Conservation (phyloP, 2,329 filamentous ascomycete species). For the Nemania sp. region DNA sequence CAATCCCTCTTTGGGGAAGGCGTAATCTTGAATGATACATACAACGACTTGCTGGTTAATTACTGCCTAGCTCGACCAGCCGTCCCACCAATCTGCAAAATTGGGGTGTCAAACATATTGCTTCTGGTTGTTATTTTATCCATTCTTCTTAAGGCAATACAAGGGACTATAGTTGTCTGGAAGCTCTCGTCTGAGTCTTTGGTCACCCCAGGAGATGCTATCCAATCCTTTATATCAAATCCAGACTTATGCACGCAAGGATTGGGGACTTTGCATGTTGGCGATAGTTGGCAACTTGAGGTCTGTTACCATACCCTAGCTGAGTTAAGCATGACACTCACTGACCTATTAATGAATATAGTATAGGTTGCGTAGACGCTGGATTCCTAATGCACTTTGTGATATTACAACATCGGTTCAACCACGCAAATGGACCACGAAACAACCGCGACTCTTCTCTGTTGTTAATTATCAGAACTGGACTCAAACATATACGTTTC, state of each 20-base stretch:
- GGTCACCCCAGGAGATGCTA: slow-evolving; percentile 17
- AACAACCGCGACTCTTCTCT: not conserved
- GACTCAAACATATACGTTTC: slow-evolving; percentile 4
- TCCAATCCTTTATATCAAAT: slow-evolving; percentile 19
- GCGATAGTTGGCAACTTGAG: not conserved
- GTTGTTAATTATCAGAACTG: not conserved
- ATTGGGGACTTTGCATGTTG: not conserved
- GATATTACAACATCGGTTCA: not conserved
- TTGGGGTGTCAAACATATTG: not conserved
- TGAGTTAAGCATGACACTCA: no score
- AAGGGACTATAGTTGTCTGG: slow-evolving; percentile 1
- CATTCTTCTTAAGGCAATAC: slow-evolving; percentile 6
- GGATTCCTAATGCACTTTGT: not conserved
- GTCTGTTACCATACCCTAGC: not conserved
- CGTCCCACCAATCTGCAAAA: not conserved
- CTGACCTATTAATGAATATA: no score
- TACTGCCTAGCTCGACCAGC: slow-evolving; percentile 1
- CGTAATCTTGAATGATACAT: not conserved
- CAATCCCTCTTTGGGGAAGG: not conserved
- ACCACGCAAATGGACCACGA: not conserved
- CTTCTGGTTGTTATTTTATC: not conserved
- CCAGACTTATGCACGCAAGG: slow-evolving; percentile 4
- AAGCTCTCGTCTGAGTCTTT: slow-evolving; percentile 1
- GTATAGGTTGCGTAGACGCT: not conserved
- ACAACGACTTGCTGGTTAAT: not conserved